Conservation (phyloP, 2,329 filamentous ascomycete genomes). For the Mycosphaerella sp. region DNA sequence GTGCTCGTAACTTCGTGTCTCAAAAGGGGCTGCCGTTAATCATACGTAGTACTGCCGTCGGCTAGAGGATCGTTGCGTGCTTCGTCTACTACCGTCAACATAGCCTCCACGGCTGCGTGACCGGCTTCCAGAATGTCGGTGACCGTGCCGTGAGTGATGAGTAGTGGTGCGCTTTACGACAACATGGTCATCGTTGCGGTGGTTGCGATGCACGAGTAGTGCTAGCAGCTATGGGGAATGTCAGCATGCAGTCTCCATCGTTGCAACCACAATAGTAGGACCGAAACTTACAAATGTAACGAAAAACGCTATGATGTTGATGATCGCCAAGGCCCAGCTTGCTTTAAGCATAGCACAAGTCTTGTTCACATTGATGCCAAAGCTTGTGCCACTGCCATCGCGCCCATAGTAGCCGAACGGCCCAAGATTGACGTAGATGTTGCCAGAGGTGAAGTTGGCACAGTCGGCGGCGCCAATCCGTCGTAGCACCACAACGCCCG, state of each 20-base stretch:
- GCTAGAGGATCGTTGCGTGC: conserved; percentile 26
- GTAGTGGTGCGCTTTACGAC: conserved; percentile 51
- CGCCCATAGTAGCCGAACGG: conserved; percentile 16
- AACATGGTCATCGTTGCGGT: conserved; percentile 45
- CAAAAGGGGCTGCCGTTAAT: background rate
- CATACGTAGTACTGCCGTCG: conserved; percentile 31
- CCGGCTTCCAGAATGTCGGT: conserved; percentile 33
- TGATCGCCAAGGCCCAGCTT: conserved; percentile 81
- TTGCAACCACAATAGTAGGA: background rate
- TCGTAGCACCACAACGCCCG: conserved; percentile 53
- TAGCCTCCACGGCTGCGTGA: conserved; percentile 27
- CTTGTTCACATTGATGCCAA: conserved; percentile 54
- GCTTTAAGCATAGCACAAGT: conserved; percentile 90
- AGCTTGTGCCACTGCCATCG: conserved; percentile 38
- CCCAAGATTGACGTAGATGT: conserved; percentile 43
- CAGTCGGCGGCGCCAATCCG: conserved; percentile 61
- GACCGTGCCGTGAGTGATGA: conserved; percentile 43
- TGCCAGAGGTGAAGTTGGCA: conserved; percentile 48
- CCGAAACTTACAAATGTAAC: conserved; percentile 56
- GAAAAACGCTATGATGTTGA: conserved; percentile 76
- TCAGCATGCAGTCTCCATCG: background rate
- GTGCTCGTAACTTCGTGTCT: background rate
- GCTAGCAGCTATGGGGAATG: conserved; percentile 49
- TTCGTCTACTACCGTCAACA: conserved; percentile 24
- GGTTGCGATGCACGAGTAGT: conserved; percentile 47